These are phyloP conservation scores for Oryza meyeriana DNA, from an alignment of 176 grass and related monocot species.

Conservation along the genomic window DNA sequence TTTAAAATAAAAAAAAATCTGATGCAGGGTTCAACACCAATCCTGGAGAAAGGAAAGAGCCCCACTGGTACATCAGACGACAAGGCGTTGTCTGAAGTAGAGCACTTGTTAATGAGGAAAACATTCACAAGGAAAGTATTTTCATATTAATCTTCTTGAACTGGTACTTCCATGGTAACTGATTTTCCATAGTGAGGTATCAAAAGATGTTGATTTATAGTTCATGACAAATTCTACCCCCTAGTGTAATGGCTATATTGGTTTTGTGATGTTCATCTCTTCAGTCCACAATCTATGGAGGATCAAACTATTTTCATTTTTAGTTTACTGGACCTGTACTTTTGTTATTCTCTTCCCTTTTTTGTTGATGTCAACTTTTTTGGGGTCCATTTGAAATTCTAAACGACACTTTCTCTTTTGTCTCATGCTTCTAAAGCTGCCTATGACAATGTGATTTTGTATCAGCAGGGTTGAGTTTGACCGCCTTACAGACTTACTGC, in stretches of 20 bases:
- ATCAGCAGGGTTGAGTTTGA: constrained; percentile 62
- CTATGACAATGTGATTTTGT: constrained; percentile 13
- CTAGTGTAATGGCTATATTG: constrained; percentile 4
- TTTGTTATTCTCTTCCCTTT: constrained; percentile 3
- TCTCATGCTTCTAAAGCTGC: not conserved
- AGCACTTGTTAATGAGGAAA: constrained; percentile 52
- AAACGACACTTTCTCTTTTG: not conserved
- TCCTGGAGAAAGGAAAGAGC: constrained; percentile 28
- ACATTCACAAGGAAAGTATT: constrained; percentile 47
- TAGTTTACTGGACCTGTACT: not conserved
- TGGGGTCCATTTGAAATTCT: not conserved
- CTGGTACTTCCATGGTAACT: not conserved
- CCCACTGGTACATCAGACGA: not conserved
- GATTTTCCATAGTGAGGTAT: not conserved
- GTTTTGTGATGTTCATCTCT: constrained; percentile 1
- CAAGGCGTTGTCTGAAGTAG: constrained; percentile 56
- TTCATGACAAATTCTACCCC: not conserved
- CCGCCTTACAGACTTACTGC: constrained; percentile 60
- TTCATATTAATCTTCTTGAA: constrained; percentile 15
- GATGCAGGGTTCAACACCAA: constrained; percentile 28
- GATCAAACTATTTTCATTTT: not conserved
- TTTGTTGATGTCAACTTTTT: not conserved
- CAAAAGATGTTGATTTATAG: not conserved
- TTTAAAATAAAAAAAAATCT: not conserved
- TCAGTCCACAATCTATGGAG: not conserved